Evolutionary conservation across 176 grass and related monocot genomes (phyloP).

Genomic region (Poa annua): DNA sequence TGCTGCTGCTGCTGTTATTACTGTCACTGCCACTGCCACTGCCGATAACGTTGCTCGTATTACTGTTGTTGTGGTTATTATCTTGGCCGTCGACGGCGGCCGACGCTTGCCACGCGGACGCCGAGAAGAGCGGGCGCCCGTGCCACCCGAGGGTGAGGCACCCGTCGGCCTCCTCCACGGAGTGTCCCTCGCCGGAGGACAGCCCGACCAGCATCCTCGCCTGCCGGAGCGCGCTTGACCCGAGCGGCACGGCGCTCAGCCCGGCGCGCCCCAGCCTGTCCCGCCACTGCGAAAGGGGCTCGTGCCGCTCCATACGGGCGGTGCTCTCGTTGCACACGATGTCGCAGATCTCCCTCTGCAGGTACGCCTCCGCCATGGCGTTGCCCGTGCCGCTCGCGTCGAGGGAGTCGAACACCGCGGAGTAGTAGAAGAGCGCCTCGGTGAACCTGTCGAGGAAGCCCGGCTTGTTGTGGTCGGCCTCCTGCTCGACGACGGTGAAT

Average conservation of each 20-base stretch:
- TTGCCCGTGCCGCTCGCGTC: slow-evolving; percentile 57
- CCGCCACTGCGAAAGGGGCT: slow-evolving; percentile 74
- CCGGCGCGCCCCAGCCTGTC: slow-evolving; percentile 54
- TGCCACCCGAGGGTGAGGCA: slow-evolving; percentile 96
- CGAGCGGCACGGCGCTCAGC: slow-evolving; percentile 68
- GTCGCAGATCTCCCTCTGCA: slow-evolving; percentile 85
- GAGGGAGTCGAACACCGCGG: slow-evolving; percentile 88
- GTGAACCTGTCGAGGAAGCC: slow-evolving; percentile 91
- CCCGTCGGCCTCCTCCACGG: slow-evolving; percentile 79
- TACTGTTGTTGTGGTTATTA: slow-evolving; percentile 33
- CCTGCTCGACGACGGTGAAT: slow-evolving; percentile 85
- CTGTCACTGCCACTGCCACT: background rate
- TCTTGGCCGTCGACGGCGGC: slow-evolving; percentile 28
- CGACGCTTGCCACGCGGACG: slow-evolving; percentile 77
- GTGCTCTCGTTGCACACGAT: slow-evolving; percentile 71
- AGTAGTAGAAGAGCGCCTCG: slow-evolving; percentile 95
- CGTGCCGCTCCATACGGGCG: slow-evolving; percentile 86
- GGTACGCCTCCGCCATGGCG: slow-evolving; percentile 68
- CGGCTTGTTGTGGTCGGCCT: slow-evolving; percentile 90
- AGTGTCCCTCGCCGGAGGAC: slow-evolving; percentile 87
- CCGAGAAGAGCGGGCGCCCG: slow-evolving; percentile 76
- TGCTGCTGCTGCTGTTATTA: slow-evolving; percentile 51
- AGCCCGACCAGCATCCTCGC: slow-evolving; percentile 90
- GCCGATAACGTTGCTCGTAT: slow-evolving; percentile 43
- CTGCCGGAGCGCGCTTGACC: slow-evolving; percentile 79